Evolutionary conservation across 106 monocot species (phyloP).

Genomic region (Amphibolis antarctica): DNA sequence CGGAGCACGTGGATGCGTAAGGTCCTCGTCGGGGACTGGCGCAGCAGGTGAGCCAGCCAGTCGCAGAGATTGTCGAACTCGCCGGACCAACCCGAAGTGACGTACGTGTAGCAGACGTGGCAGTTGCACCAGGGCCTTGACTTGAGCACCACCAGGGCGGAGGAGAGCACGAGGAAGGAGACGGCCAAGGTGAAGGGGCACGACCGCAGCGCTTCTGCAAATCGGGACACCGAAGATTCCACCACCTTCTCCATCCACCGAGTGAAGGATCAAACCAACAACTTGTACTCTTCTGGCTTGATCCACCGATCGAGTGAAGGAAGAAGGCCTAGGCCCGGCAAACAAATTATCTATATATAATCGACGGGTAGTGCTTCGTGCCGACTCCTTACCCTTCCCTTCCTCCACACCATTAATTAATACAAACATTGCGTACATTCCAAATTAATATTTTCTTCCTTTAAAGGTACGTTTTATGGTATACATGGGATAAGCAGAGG

Average conservation of each 20-base stretch:
- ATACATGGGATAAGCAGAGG: no score
- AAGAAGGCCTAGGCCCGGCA: no score
- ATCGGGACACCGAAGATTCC: neutral
- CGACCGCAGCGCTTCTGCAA: neutral
- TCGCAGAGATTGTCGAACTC: slow-evolving; percentile 25
- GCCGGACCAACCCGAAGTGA: slow-evolving; percentile 8
- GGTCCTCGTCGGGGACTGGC: slow-evolving; percentile 14
- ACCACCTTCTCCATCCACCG: neutral
- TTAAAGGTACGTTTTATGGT: no score
- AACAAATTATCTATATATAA: no score
- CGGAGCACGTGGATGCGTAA: slow-evolving; percentile 24
- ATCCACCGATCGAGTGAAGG: no score
- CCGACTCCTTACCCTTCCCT: no score
- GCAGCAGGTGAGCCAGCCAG: slow-evolving; percentile 23
- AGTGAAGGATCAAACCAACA: neutral
- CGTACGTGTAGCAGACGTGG: slow-evolving; percentile 11
- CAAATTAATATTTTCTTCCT: no score
- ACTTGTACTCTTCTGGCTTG: no score
- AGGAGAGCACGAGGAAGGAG: slow-evolving; percentile 2
- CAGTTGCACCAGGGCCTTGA: slow-evolving; percentile 20
- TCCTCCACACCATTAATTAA: no score
- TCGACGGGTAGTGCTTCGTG: no score
- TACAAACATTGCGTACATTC: no score
- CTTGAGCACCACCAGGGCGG: neutral
- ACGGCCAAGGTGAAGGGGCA: slow-evolving; percentile 1